These are phyloP conservation scores for Leccinum boreale DNA, from an alignment of 768 basidiomycete genomes.

Conservation along the genomic window DNA sequence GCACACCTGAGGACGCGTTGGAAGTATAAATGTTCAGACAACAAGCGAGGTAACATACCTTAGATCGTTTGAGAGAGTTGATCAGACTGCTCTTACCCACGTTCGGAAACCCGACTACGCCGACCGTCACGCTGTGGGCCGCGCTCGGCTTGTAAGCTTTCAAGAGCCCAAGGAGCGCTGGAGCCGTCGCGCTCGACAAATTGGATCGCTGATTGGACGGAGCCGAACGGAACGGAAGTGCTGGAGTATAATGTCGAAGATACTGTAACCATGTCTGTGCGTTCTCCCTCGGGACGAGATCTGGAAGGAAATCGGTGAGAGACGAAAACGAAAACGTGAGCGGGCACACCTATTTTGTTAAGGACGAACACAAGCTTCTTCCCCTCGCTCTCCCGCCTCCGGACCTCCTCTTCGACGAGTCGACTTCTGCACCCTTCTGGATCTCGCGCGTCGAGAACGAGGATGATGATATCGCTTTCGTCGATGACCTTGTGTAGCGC, in stretches of 20 bases:
- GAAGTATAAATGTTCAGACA: background rate
- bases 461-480: conserved; percentile 85
- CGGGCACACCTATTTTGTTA: conserved; percentile 89
- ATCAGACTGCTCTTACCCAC: conserved; percentile 96
- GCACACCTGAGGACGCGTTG: conserved; percentile 60
- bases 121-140: conserved; percentile 73
- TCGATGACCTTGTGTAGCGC: conserved; percentile 91
- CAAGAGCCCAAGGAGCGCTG: conserved; percentile 73
- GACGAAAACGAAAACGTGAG: background rate
- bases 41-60: conserved; percentile 38
- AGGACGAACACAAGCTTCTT: conserved; percentile 92
- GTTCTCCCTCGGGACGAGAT: conserved; percentile 85
- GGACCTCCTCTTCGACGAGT: conserved; percentile 92
- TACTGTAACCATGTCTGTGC: conserved; percentile 88
- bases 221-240: conserved; percentile 84
- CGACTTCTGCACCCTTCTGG: conserved; percentile 91
- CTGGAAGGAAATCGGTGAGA: conserved; percentile 37
- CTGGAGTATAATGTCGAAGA: conserved; percentile 89
- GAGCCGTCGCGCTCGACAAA: conserved; percentile 74
- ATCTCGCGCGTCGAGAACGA: conserved; percentile 91
- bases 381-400: conserved; percentile 78
- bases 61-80: conserved; percentile 85
- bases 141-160: conserved; percentile 75
- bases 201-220: conserved; percentile 77
- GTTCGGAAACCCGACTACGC: conserved; percentile 95